phyloP scores from a whole-genome alignment of 1,139 yeast genomes.

The Yamadazyma blattariae region DNA sequence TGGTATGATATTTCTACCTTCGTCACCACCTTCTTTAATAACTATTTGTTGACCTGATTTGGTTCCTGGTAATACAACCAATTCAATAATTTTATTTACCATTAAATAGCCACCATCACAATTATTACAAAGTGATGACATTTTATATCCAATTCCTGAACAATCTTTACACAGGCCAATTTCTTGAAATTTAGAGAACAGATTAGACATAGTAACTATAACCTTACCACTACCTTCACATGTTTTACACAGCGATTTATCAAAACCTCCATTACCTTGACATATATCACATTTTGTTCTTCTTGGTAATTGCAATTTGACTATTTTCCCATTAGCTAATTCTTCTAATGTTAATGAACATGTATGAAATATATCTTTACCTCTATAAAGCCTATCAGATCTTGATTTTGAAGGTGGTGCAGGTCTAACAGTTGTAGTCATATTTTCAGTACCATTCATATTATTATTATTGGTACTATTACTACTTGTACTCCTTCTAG shows the following conservation, averaged over 20 bases:
- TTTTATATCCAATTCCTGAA: slow-evolving; percentile 29
- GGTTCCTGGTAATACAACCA: slow-evolving; percentile 53
- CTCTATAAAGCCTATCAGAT: slow-evolving; percentile 17
- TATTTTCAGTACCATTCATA: slow-evolving; percentile 7
- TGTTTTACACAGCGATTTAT: slow-evolving; percentile 29
- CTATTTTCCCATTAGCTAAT: slow-evolving; percentile 36
- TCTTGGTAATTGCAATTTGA: slow-evolving; percentile 40
- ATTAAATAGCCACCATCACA: slow-evolving; percentile 38
- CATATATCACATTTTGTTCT: slow-evolving; percentile 33
- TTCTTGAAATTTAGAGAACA: slow-evolving; percentile 34
- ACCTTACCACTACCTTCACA: slow-evolving; percentile 42
- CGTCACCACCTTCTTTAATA: slow-evolving; percentile 61
- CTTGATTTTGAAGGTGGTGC: slow-evolving; percentile 8
- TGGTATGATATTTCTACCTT: slow-evolving; percentile 55
- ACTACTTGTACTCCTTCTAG: too few species aligned
- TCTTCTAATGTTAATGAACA: slow-evolving; percentile 37
- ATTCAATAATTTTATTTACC: slow-evolving; percentile 49
- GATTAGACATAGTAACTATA: slow-evolving; percentile 28
- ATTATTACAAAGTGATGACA: slow-evolving; percentile 20
- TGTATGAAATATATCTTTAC: slow-evolving; percentile 43
- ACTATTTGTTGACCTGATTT: slow-evolving; percentile 49
- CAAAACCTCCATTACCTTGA: slow-evolving; percentile 36
- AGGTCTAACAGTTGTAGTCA: slow-evolving; percentile 24
- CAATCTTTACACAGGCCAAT: slow-evolving; percentile 34
- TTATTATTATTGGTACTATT: not conserved